Evolutionary conservation across 73 alveolate genomes (phyloP), one percentile per base, ranked within the genome.

Genomic region (Uronychia setigera): DNA sequence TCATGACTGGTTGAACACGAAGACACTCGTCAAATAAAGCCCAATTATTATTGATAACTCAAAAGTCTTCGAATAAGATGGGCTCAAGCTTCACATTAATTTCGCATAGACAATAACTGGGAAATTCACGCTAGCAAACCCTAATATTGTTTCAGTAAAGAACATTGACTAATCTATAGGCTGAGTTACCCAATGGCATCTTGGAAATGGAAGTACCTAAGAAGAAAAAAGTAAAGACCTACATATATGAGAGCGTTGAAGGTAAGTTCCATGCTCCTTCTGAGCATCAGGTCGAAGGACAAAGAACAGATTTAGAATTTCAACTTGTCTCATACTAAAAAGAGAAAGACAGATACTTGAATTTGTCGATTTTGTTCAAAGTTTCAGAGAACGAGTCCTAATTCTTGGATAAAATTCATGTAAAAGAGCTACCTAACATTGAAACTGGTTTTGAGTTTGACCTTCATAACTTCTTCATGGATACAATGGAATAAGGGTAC

Each of bases 401-500:
- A 19, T 46, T 46, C 67, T 19, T 46, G n/a, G 67, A 46, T 46
- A 5, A 19, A 19, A 46, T 46, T 5, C 67, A 46, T 19, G 67
- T 46, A 11, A 19, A 46, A 5, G n/a, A 46, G 67, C 19, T 46
- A 19, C 67, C 67, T 11, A 11, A 11, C n/a, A 46, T 46, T 19
- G 19, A 5, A 46, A 46, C 5, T 5, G 67, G 67, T 5, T 46
- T 46, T 46, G 67, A 46, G 19, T 46, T 46, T 46, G 67, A 46
- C 67, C 67, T 46, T 19, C 67, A 46, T 19, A 46, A 46, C 67
- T 46, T 46, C 67, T 11, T 46, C 19, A 5, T 46, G n/a, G 67
- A 46, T 46, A 19, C 67, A 1, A 29, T n/a, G 30, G 59, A 31
- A 27, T 27, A 59, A 11, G 93, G 88, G 76, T 87, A 79, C 86